Evolutionary conservation across 2,329 filamentous ascomycete genomes (phyloP).

Genomic region (Akanthomyces muscarius): DNA sequence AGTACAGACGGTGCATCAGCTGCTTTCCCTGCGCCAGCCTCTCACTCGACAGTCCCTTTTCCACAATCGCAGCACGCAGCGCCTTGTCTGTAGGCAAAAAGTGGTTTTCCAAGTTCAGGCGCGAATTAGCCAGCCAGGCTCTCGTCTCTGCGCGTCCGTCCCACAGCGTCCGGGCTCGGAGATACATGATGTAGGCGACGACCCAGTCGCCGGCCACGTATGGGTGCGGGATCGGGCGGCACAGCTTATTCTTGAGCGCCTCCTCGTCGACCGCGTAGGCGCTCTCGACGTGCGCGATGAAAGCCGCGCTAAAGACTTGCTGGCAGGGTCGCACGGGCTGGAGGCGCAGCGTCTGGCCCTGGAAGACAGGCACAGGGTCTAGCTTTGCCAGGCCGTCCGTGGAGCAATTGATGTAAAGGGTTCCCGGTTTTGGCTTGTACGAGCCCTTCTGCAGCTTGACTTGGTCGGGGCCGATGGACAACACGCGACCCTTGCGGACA

Average conservation of each 20-base stretch:
- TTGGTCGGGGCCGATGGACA: conserved; percentile 11
- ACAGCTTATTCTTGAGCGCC: not conserved
- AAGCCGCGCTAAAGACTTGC: conserved; percentile 11
- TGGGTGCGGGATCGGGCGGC: not conserved
- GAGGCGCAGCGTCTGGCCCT: conserved; percentile 3
- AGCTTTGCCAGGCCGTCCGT: conserved; percentile 4
- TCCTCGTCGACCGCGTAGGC: not conserved
- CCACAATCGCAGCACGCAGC: not conserved
- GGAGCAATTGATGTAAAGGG: conserved; percentile 13
- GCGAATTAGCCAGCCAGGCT: not conserved
- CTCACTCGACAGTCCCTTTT: not conserved
- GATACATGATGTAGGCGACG: not conserved
- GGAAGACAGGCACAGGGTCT: not conserved
- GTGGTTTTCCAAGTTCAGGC: not conserved
- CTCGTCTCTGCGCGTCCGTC: not conserved
- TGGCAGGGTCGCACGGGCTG: conserved; percentile 10
- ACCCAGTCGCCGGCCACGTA: not conserved
- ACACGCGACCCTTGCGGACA: conserved; percentile 17
- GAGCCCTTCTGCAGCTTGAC: conserved; percentile 5
- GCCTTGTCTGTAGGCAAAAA: not conserved
- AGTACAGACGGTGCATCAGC: not conserved
- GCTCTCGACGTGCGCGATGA: conserved; percentile 13
- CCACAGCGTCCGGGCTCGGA: not conserved
- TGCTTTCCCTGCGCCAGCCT: not conserved
- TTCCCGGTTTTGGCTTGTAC: not conserved